Conservation (phyloP, 73 alveolate genomes). For the Paramecium sonneborni region DNA sequence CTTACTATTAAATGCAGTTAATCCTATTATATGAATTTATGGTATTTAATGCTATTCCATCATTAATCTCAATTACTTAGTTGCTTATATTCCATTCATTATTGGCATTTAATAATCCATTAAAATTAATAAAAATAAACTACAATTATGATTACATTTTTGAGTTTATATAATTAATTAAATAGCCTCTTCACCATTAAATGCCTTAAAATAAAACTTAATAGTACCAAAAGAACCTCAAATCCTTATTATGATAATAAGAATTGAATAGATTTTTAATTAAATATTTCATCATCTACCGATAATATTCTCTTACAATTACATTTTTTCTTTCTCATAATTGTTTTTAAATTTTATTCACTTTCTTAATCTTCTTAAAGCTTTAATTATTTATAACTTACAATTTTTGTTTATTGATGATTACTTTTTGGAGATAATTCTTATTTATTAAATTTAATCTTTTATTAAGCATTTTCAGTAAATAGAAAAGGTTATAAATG, state of each 20-base stretch:
- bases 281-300: constrained; percentile 67
- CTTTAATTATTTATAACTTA: constrained; percentile 16
- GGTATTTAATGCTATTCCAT: constrained; percentile 57
- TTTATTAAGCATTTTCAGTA: neutral
- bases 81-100: constrained; percentile 59
- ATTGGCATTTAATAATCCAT: constrained; percentile 66
- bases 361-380: constrained; percentile 6
- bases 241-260: constrained; percentile 25
- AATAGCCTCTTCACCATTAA: constrained; percentile 60
- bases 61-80: neutral
- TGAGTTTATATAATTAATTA: neutral
- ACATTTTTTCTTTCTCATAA: neutral
- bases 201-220: neutral
- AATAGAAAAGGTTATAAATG: neutral
- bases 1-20: constrained; percentile 58
- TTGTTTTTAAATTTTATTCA: neutral
- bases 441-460: neutral
- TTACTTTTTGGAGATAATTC: neutral
- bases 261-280: constrained; percentile 18
- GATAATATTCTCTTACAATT: constrained; percentile 47
- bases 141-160: constrained; percentile 19
- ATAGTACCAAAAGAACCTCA: neutral
- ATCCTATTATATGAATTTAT: constrained; percentile 56
- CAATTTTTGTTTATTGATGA: neutral
- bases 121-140: constrained; percentile 29